phyloP scores from a whole-genome alignment of 208 protist species.

The Trypanosoma vivax region DNA sequence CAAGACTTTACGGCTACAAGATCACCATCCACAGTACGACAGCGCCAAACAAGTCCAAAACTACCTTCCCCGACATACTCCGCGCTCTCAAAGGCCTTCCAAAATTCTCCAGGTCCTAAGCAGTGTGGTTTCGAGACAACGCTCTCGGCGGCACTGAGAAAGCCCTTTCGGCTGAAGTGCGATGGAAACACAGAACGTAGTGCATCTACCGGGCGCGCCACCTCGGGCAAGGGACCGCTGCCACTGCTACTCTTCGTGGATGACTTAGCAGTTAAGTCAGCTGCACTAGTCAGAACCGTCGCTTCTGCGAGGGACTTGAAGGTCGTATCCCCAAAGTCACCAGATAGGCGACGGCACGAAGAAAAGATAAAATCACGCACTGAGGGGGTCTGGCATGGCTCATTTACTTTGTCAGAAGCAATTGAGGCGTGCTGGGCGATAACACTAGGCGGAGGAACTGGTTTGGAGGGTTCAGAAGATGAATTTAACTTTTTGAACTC shows the following conservation, averaged over 20 bases:
- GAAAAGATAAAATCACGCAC: constrained; percentile 19
- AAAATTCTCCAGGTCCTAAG: constrained; percentile 56
- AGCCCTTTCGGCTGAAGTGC: constrained; percentile 42
- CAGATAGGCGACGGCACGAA: constrained; percentile 2
- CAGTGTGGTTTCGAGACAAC: constrained; percentile 64
- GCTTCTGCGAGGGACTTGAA: neutral
- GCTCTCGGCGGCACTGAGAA: constrained; percentile 32
- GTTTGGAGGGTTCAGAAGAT: no score
- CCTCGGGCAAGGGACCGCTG: neutral
- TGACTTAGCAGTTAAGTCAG: neutral
- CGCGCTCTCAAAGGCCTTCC: constrained; percentile 50
- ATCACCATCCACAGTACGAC: constrained; percentile 65
- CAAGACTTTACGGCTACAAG: constrained; percentile 81
- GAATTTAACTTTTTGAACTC: no score
- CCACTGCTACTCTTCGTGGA: neutral
- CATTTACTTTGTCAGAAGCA: neutral
- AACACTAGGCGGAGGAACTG: neutral
- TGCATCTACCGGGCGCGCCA: constrained; percentile 25
- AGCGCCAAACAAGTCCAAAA: constrained; percentile 82
- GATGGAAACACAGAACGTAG: constrained; percentile 43
- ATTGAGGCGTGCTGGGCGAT: neutral
- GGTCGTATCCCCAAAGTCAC: constrained; percentile 4
- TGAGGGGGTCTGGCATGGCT: constrained; percentile 7
- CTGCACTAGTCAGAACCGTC: neutral
- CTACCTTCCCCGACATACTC: constrained; percentile 83